Percentiles rank a stretch among this genome's conserved stretches.
phyloP scores from a whole-genome alignment of 768 basidiomycete genomes.

The Hygrophoropsis aurantiaca region DNA sequence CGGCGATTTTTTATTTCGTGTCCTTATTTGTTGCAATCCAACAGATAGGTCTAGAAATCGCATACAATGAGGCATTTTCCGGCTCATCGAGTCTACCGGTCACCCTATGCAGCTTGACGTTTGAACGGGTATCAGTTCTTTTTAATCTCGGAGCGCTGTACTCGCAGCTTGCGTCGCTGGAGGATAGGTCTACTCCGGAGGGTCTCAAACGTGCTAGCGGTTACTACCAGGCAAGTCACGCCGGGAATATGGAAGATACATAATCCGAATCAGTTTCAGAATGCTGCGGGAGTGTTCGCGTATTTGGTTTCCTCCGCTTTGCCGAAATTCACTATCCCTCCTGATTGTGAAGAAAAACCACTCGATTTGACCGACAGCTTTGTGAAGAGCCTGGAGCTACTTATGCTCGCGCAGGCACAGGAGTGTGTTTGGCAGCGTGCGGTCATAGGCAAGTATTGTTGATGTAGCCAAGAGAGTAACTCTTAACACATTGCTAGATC shows the following conservation, averaged over 20 bases:
- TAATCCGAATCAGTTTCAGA: conserved; percentile 35
- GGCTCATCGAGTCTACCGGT: conserved; percentile 50
- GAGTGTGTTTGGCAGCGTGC: conserved; percentile 97
- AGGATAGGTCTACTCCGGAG: conserved; percentile 70
- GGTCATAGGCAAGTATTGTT: conserved; percentile 57
- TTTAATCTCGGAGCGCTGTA: conserved; percentile 90
- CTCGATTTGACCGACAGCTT: conserved; percentile 67
- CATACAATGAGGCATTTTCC: conserved; percentile 75
- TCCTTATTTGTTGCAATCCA: conserved; percentile 7
- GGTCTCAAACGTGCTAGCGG: conserved; percentile 80
- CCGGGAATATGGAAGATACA: conserved; percentile 10
- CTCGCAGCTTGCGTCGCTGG: conserved; percentile 70
- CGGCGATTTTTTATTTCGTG: conserved; percentile 7
- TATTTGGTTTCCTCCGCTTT: conserved; percentile 56
- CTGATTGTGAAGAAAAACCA: conserved; percentile 53
- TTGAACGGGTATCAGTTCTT: conserved; percentile 75
- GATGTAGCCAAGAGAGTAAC: background rate
- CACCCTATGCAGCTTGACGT: conserved; percentile 70
- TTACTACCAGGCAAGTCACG: conserved; percentile 60
- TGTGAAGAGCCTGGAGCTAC: conserved; percentile 60
- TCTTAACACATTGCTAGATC: conserved; percentile 36
- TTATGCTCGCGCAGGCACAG: conserved; percentile 93
- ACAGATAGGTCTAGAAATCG: conserved; percentile 69
- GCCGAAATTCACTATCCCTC: conserved; percentile 48
- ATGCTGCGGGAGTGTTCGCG: conserved; percentile 70